These are phyloP conservation scores for Arthrobotrys megalospora DNA, from an alignment of 2,329 filamentous ascomycete species.

Conservation along the genomic window DNA sequence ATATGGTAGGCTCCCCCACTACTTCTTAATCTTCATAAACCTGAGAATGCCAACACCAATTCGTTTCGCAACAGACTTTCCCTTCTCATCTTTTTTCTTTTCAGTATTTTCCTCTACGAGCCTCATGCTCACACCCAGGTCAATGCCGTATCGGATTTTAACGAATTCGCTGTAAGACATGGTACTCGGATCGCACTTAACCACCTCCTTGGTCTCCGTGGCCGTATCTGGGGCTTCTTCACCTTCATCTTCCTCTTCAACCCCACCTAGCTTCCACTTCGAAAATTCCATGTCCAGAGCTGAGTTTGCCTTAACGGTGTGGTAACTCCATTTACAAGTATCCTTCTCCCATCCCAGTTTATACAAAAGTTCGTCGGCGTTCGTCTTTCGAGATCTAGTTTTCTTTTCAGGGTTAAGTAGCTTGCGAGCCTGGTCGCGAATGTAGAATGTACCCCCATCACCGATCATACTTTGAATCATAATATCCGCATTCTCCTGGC, in stretches of 20 bases:
- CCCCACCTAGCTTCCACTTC: neutral
- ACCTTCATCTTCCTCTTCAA: neutral
- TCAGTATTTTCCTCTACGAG: neutral
- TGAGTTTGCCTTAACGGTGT: neutral
- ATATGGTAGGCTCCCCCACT: no score
- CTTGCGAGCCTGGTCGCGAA: neutral
- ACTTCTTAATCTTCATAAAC: constrained; percentile 21
- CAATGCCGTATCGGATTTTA: no score
- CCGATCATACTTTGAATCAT: neutral
- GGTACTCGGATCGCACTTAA: neutral
- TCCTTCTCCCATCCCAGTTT: neutral
- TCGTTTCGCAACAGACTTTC: neutral
- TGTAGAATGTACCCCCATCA: neutral
- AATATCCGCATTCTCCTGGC: neutral
- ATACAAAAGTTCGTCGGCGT: neutral
- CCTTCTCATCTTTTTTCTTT: neutral
- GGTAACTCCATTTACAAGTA: no score
- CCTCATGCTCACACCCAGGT: no score
- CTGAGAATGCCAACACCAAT: constrained; percentile 2
- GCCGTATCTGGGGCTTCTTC: neutral
- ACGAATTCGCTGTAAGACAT: no score
- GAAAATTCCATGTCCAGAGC: neutral
- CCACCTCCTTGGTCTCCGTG: neutral
- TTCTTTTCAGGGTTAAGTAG: neutral
- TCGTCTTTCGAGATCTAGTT: neutral